phyloP scores from a whole-genome alignment of 148 eudicot species.

The Dysphania ambrosioides region DNA sequence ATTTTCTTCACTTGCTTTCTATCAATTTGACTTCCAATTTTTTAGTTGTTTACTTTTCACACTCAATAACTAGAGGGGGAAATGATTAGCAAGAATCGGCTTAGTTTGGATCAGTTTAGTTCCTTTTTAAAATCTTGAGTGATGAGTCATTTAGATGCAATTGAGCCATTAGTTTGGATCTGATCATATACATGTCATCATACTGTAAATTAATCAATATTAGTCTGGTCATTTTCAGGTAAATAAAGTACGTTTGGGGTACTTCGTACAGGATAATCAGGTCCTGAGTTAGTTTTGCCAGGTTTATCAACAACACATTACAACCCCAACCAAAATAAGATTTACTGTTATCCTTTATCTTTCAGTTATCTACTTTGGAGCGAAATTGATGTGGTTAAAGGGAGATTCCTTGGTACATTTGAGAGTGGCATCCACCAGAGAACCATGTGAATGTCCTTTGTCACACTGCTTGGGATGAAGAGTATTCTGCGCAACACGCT shows the following conservation, averaged over 20 bases:
- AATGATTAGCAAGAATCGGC: too few species aligned
- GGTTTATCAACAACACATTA: background rate
- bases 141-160: background rate
- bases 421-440: slow-evolving; percentile 18
- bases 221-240: background rate
- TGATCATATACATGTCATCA: background rate
- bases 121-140: background rate
- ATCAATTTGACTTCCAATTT: too few species aligned
- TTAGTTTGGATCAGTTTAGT: too few species aligned
- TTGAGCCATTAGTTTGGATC: background rate
- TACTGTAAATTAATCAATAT: background rate
- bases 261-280: background rate
- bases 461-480: slow-evolving; percentile 10
- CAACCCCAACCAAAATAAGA: background rate
- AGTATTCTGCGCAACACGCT: slow-evolving; percentile 12
- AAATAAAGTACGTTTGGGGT: too few species aligned
- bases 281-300: background rate
- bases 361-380: slow-evolving; percentile 15
- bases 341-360: slow-evolving; percentile 11
- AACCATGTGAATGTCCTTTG: slow-evolving; percentile 27
- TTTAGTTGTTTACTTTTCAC: too few species aligned
- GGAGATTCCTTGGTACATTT: slow-evolving; percentile 12
- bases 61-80: too few species aligned
- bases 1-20: too few species aligned
- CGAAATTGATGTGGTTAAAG: slow-evolving; percentile 14